These are phyloP conservation scores for Pilasporangium apinafurcum DNA, from an alignment of 352 stramenopile species.

Conservation along the genomic window DNA sequence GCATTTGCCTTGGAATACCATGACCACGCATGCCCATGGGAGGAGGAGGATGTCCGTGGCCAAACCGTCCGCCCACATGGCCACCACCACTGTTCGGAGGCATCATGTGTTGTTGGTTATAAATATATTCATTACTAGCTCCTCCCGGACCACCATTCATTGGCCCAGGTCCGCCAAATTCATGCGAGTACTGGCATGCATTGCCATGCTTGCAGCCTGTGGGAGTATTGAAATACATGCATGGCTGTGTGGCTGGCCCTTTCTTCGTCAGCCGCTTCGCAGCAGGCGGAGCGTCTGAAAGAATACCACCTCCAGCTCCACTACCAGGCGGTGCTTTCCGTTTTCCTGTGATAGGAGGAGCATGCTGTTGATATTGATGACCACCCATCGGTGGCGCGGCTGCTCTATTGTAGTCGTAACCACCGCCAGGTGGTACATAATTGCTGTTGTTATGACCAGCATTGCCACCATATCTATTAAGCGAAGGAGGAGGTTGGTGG, in stretches of 20 bases:
- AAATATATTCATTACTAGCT: slow-evolving; percentile 50
- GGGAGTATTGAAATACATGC: slow-evolving; percentile 66
- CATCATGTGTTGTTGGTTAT: slow-evolving; percentile 31
- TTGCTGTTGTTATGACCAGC: slow-evolving; percentile 13
- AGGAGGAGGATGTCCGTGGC: slow-evolving; percentile 11
- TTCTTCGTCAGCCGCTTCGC: slow-evolving; percentile 45
- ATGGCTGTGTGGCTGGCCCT: slow-evolving; percentile 36
- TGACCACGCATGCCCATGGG: slow-evolving; percentile 32
- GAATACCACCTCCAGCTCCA: slow-evolving; percentile 16
- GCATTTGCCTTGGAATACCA: slow-evolving; percentile 32
- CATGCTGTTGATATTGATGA: slow-evolving; percentile 6
- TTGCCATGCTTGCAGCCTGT: slow-evolving; percentile 68
- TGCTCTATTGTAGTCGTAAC: slow-evolving; percentile 13
- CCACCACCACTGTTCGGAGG: slow-evolving; percentile 11
- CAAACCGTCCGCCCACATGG: slow-evolving; percentile 39
- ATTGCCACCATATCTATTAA: slow-evolving; percentile 34
- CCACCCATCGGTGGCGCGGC: slow-evolving; percentile 3
- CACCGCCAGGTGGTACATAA: not conserved
- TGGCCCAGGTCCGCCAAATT: slow-evolving; percentile 14
- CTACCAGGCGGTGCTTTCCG: slow-evolving; percentile 32
- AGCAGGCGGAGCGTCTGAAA: slow-evolving; percentile 25
- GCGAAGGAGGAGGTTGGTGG: slow-evolving; percentile 17
- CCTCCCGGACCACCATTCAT: slow-evolving; percentile 13
- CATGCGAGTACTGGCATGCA: slow-evolving; percentile 65
- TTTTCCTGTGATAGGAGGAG: slow-evolving; percentile 15